Conservation (phyloP, 768 basidiomycete species). For the Tubosaeta brunneosetosa region DNA sequence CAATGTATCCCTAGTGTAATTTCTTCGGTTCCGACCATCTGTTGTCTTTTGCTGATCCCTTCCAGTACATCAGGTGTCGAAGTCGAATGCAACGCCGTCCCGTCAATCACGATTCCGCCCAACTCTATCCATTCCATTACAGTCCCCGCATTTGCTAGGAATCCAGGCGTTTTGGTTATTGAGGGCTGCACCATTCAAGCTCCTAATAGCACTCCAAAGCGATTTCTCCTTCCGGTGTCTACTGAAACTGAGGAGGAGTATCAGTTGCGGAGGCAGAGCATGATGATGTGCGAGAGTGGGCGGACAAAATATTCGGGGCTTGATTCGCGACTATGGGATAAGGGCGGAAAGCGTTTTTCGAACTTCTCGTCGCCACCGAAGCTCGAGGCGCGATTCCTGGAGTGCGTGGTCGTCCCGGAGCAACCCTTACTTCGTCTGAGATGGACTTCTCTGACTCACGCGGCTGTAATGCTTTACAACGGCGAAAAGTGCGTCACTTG, state of each 20-base stretch:
- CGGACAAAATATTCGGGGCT: conserved; percentile 74
- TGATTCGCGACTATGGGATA: conserved; percentile 62
- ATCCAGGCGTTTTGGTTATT: conserved; percentile 63
- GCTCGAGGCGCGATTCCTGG: conserved; percentile 50
- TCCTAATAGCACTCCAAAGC: conserved; percentile 62
- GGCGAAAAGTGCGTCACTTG: conserved; percentile 71
- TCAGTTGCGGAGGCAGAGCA: conserved; percentile 51
- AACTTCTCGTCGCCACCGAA: conserved; percentile 23
- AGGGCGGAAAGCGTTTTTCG: conserved; percentile 39
- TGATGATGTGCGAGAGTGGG: conserved; percentile 59
- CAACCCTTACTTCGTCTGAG: conserved; percentile 86
- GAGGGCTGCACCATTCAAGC: conserved; percentile 79
- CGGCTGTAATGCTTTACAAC: conserved; percentile 91
- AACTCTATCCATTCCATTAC: conserved; percentile 69
- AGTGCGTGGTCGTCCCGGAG: conserved; percentile 80
- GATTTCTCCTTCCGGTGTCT: conserved; percentile 71
- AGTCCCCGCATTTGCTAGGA: conserved; percentile 60
- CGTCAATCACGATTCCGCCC: conserved; percentile 63
- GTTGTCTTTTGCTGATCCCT: conserved; percentile 4
- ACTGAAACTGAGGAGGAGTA: conserved; percentile 68
- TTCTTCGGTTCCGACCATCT: conserved; percentile 1
- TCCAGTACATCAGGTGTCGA: conserved; percentile 75
- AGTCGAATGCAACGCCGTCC: conserved; percentile 62
- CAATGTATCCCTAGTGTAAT: conserved; percentile 73
- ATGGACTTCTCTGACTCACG: conserved; percentile 85